Conservation (phyloP, 805 yeast genomes). For the Saccharomycopsis fermentans region DNA sequence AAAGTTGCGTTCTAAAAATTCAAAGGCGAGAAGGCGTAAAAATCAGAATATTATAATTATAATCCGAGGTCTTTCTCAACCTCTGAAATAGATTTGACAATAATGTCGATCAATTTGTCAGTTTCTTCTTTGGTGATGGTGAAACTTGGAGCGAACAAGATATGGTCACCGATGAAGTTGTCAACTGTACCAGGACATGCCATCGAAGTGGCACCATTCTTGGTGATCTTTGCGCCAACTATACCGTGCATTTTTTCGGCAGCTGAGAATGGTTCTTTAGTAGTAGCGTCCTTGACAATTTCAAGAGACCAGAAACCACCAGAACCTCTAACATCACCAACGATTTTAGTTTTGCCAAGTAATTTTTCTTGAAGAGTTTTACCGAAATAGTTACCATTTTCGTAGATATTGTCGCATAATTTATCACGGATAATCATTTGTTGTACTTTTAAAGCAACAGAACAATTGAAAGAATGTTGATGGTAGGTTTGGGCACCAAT, state of each 20-base stretch:
- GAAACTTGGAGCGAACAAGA: slow-evolving; percentile 38
- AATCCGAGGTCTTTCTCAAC: slow-evolving; percentile 6
- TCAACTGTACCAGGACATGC: slow-evolving; percentile 32
- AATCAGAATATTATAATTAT: not conserved
- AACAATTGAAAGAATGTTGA: slow-evolving; percentile 36
- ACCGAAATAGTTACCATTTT: slow-evolving; percentile 36
- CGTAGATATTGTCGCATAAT: slow-evolving; percentile 32
- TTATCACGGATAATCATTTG: slow-evolving; percentile 28
- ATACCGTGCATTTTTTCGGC: slow-evolving; percentile 24
- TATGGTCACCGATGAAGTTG: slow-evolving; percentile 35
- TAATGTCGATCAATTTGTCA: slow-evolving; percentile 28
- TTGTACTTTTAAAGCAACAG: slow-evolving; percentile 38
- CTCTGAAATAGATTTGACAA: slow-evolving; percentile 18
- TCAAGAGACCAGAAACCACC: slow-evolving; percentile 50
- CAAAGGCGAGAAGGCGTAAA: not conserved
- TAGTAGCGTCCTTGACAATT: slow-evolving; percentile 35
- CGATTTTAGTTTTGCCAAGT: slow-evolving; percentile 23
- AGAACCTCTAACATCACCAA: slow-evolving; percentile 44
- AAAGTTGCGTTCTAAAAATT: not conserved
- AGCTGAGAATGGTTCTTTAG: slow-evolving; percentile 36
- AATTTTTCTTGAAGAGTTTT: slow-evolving; percentile 25
- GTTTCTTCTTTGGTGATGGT: slow-evolving; percentile 29
- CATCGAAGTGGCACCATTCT: slow-evolving; percentile 34
- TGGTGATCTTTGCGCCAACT: slow-evolving; percentile 28
- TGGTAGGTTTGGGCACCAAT: slow-evolving; percentile 42